Evolutionary conservation across 768 basidiomycete species (phyloP).

Genomic region (Collybia mongolica): DNA sequence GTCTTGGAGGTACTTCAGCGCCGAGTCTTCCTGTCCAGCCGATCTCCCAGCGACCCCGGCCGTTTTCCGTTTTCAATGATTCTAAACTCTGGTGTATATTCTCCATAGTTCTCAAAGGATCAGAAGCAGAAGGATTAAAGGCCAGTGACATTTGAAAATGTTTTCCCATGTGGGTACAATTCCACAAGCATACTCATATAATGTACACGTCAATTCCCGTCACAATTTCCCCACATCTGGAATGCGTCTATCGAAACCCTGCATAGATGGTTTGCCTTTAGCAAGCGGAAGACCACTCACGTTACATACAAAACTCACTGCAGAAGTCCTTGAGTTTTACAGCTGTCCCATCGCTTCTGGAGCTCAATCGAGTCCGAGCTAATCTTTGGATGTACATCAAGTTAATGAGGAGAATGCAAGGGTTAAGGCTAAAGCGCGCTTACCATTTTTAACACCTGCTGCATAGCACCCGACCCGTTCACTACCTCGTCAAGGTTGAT

Average conservation of each 20-base stretch:
- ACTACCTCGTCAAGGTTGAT: neutral
- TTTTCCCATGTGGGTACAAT: neutral
- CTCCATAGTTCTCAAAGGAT: too few relatives aligned
- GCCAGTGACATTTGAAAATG: too few relatives aligned
- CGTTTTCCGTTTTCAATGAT: too few relatives aligned
- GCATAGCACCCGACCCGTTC: neutral
- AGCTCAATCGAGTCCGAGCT: slow-evolving; percentile 2
- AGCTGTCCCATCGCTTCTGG: neutral
- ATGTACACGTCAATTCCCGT: neutral
- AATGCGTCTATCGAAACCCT: neutral
- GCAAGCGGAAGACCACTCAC: too few relatives aligned
- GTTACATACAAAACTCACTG: neutral
- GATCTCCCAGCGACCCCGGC: too few relatives aligned
- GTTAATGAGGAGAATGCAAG: neutral
- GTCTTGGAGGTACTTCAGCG: too few relatives aligned
- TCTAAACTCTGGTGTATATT: too few relatives aligned
- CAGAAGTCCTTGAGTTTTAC: neutral
- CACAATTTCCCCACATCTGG: slow-evolving; percentile 1
- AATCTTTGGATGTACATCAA: neutral
- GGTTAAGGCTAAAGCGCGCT: neutral
- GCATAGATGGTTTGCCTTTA: too few relatives aligned
- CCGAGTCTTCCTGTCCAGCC: too few relatives aligned
- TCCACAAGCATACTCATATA: slow-evolving; percentile 1
- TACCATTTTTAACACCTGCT: slow-evolving; percentile 2
- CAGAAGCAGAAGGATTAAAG: too few relatives aligned